Evolutionary conservation across 2,329 filamentous ascomycete genomes (phyloP).

Genomic region (Cladophialophora immunda): DNA sequence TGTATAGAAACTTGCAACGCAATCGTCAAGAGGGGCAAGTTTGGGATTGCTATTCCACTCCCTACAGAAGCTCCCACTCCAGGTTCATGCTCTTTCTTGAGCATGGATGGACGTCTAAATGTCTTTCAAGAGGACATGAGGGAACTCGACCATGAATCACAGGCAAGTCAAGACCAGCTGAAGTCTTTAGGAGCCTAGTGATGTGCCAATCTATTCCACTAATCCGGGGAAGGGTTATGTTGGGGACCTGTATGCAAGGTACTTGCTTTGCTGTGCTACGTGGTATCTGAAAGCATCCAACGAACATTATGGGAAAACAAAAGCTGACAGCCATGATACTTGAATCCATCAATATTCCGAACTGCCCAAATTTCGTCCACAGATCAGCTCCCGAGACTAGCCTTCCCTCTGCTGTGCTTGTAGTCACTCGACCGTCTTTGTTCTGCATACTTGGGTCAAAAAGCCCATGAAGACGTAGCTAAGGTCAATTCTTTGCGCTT

Average conservation of each 20-base stretch:
- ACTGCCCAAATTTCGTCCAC: background rate
- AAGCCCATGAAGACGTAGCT: background rate
- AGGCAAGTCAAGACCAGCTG: background rate
- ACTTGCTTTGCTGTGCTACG: conserved; percentile 6
- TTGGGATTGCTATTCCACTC: too few relatives aligned
- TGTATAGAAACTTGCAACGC: too few relatives aligned
- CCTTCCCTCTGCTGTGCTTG: background rate
- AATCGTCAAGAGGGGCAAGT: too few relatives aligned
- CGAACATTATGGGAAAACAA: conserved; percentile 12
- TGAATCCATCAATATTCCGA: conserved; percentile 4
- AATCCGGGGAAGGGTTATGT: background rate
- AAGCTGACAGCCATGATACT: background rate
- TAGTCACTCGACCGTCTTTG: background rate
- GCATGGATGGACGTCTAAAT: too few relatives aligned
- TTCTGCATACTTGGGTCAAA: background rate
- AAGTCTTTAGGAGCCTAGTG: background rate
- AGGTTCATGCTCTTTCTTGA: too few relatives aligned
- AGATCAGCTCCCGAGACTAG: background rate
- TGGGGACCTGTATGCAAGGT: background rate
- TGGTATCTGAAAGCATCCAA: conserved; percentile 8
- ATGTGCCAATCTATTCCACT: background rate
- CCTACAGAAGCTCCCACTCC: too few relatives aligned
- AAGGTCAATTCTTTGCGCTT: background rate
- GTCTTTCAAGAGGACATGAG: too few relatives aligned
- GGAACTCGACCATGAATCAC: background rate